Percentiles rank a stretch among this genome's conserved stretches.
Conservation (phyloP, 306 rosid genomes). For the Fagus sylvatica region DNA sequence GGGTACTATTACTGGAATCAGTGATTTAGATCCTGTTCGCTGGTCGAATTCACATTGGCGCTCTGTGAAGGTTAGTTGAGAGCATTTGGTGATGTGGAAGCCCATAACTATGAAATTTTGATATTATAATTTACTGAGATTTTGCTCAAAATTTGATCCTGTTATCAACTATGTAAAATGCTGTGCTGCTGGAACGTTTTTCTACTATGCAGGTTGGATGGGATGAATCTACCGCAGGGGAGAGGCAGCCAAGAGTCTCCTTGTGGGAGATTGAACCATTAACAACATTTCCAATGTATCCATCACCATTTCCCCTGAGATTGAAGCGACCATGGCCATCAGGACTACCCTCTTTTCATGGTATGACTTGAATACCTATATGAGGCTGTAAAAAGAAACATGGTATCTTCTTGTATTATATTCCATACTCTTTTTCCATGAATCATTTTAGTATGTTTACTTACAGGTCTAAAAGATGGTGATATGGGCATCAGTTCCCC, state of each 20-base stretch:
- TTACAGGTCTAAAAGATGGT: constrained; percentile 67
- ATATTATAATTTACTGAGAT: constrained; percentile 32
- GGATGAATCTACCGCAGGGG: constrained; percentile 99
- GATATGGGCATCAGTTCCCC: constrained; percentile 77
- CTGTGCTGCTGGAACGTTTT: too few relatives aligned
- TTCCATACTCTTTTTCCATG: background rate
- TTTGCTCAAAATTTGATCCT: background rate
- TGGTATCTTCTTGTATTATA: background rate
- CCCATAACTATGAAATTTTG: constrained; percentile 6
- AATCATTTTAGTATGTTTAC: background rate
- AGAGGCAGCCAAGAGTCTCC: constrained; percentile 95
- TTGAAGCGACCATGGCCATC: constrained; percentile 96
- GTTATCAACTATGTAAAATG: background rate
- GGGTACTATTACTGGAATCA: constrained; percentile 78
- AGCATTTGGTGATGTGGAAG: constrained; percentile 20
- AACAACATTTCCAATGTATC: constrained; percentile 97
- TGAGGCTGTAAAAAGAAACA: background rate
- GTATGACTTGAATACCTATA: constrained; percentile 40
- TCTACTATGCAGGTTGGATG: constrained; percentile 79
- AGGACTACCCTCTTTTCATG: constrained; percentile 81
- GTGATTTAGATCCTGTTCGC: constrained; percentile 69
- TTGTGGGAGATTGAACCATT: constrained; percentile 97
- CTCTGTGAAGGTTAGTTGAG: constrained; percentile 68
- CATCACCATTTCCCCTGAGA: constrained; percentile 85
- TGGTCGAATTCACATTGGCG: constrained; percentile 84